Base-by-base conservation (phyloP, 2,329 filamentous ascomycete species). In the Penicillium brasilianum region DNA sequence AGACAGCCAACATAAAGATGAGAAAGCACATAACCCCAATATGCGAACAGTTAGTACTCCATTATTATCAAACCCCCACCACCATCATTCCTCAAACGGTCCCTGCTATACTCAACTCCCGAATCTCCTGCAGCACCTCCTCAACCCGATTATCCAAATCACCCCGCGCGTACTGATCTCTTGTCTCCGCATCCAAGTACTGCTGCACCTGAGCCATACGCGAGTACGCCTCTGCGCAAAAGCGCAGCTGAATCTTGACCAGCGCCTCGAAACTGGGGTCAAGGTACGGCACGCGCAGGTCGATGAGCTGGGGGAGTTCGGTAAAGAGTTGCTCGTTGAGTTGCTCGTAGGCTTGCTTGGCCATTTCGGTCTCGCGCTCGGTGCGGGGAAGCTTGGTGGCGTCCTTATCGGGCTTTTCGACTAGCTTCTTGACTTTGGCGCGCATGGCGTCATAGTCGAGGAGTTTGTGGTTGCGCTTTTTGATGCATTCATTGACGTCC, bases 171-270 rank as follows among this genome's bases (percentile, higher is more conserved):
- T 99, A 99, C 79, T 97, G 91, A 67, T 99, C 95, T 77, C 95
- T 86, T 55, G 94, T 98, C 74, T 97, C 93, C 32, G 94, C 90
- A 75, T 98, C 95, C 34, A 99, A 84, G 77, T 97, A 98, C 81
- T 99, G 95, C 81, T 99, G 95, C 59, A 99, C 96, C 82, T 99
- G 96, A 28, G 96, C 95, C 95, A 99, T 99, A 51, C 95, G 86
- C 64, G 89, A 93, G 79, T 99, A 99, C 1, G 95, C 95, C 81
- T 99, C 95, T 8, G 96, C 95, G 73, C 96, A 99, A 82, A 99
- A 99, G 39, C 95, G 86, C 72, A 99, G 79, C 81, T 99, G 95
- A 69, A 99, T 99, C 84, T 99, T 99, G 77, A 99, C 95, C 55
- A 99, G 87, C 0, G 96, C 95, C 80, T 99, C 95, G 74, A 99